Evolutionary conservation across 306 rosid genomes (phyloP), one percentile per base, ranked within the genome.

Genomic region (Vachellia collinsii): DNA sequence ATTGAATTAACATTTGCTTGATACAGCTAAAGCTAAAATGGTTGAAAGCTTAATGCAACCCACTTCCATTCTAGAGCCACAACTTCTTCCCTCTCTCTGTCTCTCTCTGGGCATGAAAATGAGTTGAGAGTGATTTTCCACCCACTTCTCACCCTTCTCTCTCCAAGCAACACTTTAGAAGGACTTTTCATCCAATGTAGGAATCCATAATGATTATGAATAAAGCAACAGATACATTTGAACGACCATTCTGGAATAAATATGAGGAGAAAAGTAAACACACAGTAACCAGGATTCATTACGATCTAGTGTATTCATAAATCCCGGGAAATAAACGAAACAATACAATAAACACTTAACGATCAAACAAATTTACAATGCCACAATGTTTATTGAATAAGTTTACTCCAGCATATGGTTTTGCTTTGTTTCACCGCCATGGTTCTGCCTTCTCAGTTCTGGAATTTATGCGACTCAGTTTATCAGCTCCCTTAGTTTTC

Each of bases 371-470:
- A 86, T 82, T 76, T 76, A 46, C 73, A 79, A 37, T 14, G 67
- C 75, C 65, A 75, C 70, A 75, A 37, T 65, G 78, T 66, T 68
- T 61, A 83, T 36, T 47, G 37, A 81, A 64, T 46, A 84, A 79
- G 81, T 83, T 83, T 64, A 78, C 37, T 41, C 19, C 72, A 73
- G 69, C 71, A 58, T 29, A 29, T 74, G 39, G 25, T n/a, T 19
- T 39, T 69, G 79, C 70, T 78, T 29, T 59, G 48, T 74, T 76
- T 89, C 77, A 92, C 39, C 89, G 78, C 92, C 93, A 92, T 3
- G 94, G 89, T 87, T 86, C 91, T 44, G 79, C 82, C 72, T 85
- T 74, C 87, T 89, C 90, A 16, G 68, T 74, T 83, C 81, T 87
- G 44, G 90, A 90, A 53, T 86, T 89, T 23, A 83, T 75, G 74